Percentiles rank a stretch among this genome's conserved stretches.
Conservation (phyloP, 2,329 filamentous ascomycete genomes). For the Microdochium paspali region DNA sequence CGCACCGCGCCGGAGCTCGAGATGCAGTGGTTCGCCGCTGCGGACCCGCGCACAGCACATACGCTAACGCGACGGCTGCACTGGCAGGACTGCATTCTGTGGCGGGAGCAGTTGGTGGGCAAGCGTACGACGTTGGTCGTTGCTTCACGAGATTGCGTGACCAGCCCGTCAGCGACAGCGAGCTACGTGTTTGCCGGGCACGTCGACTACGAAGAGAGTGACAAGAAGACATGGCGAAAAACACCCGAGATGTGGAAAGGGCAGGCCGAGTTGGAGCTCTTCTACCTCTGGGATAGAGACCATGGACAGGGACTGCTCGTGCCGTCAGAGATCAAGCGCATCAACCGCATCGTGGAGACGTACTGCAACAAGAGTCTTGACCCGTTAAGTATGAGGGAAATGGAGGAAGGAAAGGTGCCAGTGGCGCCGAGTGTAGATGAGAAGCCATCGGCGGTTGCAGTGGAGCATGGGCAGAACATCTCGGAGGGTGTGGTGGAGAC, state of each 20-base stretch:
- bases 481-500: neutral
- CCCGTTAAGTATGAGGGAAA: neutral
- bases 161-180: slow-evolving; percentile 11
- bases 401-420: neutral
- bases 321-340: slow-evolving; percentile 1
- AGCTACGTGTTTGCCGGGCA: slow-evolving; percentile 13
- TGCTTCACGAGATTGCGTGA: slow-evolving; percentile 13
- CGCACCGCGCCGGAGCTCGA: slow-evolving; percentile 3
- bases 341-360: slow-evolving; percentile 4
- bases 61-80: slow-evolving; percentile 3
- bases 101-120: slow-evolving; percentile 4
- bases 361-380: slow-evolving; percentile 1
- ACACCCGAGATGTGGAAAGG: slow-evolving; percentile 10
- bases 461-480: neutral
- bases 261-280: slow-evolving; percentile 11
- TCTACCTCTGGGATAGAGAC: slow-evolving; percentile 13
- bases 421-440: neutral
- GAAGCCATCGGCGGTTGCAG: neutral
- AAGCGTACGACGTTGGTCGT: slow-evolving; percentile 13
- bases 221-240: neutral
- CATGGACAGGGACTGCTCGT: slow-evolving; percentile 12
- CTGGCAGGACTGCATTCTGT: slow-evolving; percentile 6
- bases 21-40: slow-evolving; percentile 3
- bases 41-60: slow-evolving; percentile 5
- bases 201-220: slow-evolving; percentile 3